Evolutionary conservation across 2,329 filamentous ascomycete species (phyloP).

Genomic region (Cercospora beticola): DNA sequence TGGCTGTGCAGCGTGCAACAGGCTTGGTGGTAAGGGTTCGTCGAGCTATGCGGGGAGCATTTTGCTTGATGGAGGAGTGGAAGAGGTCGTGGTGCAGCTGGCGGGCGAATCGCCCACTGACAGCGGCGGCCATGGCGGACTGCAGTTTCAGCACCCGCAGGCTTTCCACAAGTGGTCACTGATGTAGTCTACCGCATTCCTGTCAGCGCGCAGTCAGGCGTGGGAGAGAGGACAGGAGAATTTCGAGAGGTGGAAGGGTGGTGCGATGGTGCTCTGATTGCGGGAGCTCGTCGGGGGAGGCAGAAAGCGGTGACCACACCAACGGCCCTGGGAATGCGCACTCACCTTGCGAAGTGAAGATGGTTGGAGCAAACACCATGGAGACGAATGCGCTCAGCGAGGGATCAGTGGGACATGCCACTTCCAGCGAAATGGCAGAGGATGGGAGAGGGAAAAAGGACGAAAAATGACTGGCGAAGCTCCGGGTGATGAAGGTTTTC

Average conservation of each 20-base stretch:
- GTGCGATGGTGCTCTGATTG: neutral
- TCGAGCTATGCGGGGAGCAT: conserved; percentile 27
- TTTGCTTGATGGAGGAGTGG: conserved; percentile 27
- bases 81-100: conserved; percentile 34
- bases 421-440: conserved; percentile 10
- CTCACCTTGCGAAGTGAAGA: conserved; percentile 54
- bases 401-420: conserved; percentile 3
- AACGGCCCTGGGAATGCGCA: neutral
- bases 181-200: conserved; percentile 56
- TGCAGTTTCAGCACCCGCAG: conserved; percentile 53
- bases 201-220: conserved; percentile 1
- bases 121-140: conserved; percentile 32
- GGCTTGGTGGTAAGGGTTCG: conserved; percentile 34
- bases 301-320: conserved; percentile 5
- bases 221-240: neutral
- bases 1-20: conserved; percentile 19
- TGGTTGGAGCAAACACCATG: conserved; percentile 52
- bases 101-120: conserved; percentile 36
- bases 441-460: neutral
- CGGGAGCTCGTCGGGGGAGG: conserved; percentile 1
- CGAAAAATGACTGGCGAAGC: neutral
- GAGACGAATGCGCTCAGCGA: conserved; percentile 15
- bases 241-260: neutral
- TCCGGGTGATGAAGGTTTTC: conserved; percentile 5
- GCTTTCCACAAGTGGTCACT: conserved; percentile 70